Evolutionary conservation across 441 rosid genomes (phyloP).

Genomic region (Corymbia calophylla): DNA sequence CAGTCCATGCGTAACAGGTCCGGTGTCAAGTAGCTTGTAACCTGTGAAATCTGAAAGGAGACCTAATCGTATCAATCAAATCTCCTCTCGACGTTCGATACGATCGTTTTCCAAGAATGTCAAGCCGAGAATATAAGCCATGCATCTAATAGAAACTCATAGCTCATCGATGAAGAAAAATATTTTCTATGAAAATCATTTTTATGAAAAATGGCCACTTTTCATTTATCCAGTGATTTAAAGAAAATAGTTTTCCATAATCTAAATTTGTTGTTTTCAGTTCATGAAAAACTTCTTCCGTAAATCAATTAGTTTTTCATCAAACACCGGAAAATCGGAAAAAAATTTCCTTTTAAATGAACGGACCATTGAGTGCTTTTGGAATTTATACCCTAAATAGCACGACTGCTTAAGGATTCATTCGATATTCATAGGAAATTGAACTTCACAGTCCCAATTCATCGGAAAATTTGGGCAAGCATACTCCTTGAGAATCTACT

Average conservation of each 20-base stretch:
- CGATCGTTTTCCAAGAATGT: background rate
- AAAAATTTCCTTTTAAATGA: no score
- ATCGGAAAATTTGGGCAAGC: background rate
- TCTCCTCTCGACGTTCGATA: background rate
- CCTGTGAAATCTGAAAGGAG: background rate
- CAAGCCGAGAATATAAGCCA: background rate
- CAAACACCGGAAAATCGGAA: no score
- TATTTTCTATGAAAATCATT: no score
- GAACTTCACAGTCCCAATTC: background rate
- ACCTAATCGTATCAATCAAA: background rate
- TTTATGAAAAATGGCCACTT: no score
- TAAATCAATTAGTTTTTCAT: no score
- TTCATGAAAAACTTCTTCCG: rapidly evolving
- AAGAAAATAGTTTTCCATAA: rapidly evolving
- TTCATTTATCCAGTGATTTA: no score
- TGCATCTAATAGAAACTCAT: background rate
- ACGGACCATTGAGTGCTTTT: background rate
- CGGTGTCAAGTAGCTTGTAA: background rate
- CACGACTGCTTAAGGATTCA: background rate
- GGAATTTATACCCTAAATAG: background rate
- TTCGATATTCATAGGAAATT: background rate
- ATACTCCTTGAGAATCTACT: background rate
- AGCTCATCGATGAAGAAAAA: no score
- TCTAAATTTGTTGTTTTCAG: no score
- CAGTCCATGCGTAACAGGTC: background rate